A percentile compares a stretch with the other conserved stretches of the same genome.
Conservation (phyloP, 108 stramenopile species). For the Aurantiochytrium sp. region DNA sequence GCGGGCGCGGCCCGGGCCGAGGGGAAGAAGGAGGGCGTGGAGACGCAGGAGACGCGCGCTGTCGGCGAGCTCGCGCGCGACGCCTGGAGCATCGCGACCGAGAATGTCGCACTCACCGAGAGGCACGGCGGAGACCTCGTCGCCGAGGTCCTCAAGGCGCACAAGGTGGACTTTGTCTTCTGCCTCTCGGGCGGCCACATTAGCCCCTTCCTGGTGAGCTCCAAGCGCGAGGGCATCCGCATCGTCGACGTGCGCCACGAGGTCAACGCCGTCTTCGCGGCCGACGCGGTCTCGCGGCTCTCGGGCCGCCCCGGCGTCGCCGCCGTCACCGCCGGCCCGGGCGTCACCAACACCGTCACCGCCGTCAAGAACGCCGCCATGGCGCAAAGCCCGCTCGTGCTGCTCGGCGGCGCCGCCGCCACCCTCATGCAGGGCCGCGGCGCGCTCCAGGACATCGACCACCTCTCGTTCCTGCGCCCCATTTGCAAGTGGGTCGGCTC, state of each 20-base stretch:
- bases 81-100: neutral
- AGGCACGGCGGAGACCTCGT: constrained; percentile 6
- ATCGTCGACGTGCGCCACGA: constrained; percentile 9
- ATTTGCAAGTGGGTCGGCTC: constrained; percentile 9
- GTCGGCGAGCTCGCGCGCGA: neutral
- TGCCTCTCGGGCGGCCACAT: constrained; percentile 19
- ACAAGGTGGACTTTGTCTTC: neutral
- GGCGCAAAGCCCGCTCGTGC: constrained; percentile 28
- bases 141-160: constrained; percentile 15
- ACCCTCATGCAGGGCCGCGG: constrained; percentile 18
- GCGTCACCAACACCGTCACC: constrained; percentile 24
- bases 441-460: constrained; percentile 26
- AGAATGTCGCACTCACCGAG: constrained; percentile 4
- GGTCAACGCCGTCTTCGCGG: constrained; percentile 13
- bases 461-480: neutral
- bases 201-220: constrained; percentile 6
- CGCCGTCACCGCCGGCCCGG: constrained; percentile 17
- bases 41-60: neutral
- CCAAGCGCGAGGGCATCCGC: neutral
- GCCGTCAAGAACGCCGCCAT: constrained; percentile 27
- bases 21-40: neutral
- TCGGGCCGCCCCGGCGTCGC: constrained; percentile 9
- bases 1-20: too few species aligned
- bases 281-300: neutral
- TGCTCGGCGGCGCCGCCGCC: constrained; percentile 2